These are phyloP conservation scores for Torrubiellomyces zombiae DNA, from an alignment of 2,329 filamentous ascomycete genomes.

Conservation along the genomic window DNA sequence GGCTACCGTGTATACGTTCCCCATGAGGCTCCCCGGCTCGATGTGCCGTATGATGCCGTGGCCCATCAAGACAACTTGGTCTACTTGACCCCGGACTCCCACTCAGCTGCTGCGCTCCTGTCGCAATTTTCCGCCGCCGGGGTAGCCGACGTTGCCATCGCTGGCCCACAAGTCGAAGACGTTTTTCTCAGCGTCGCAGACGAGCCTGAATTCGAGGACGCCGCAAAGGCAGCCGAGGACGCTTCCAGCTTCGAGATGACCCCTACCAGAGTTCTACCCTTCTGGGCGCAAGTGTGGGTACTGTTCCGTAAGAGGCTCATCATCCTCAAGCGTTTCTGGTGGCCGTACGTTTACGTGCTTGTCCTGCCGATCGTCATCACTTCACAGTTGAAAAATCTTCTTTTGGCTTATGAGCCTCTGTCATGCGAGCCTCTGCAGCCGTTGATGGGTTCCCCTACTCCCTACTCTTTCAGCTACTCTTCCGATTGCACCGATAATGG, in stretches of 20 bases:
- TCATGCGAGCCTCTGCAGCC: conserved; percentile 23
- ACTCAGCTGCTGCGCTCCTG: conserved; percentile 10
- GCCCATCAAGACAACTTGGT: conserved; percentile 39
- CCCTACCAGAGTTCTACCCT: conserved; percentile 4
- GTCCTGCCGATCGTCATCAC: conserved; percentile 58
- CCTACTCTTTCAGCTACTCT: conserved; percentile 10
- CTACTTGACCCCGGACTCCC: conserved; percentile 31
- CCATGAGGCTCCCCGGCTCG: conserved; percentile 6
- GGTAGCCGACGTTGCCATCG: conserved; percentile 14
- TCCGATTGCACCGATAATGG: conserved; percentile 19
- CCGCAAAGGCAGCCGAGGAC: neutral
- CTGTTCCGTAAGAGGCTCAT: conserved; percentile 58
- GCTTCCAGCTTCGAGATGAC: conserved; percentile 3
- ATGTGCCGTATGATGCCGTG: conserved; percentile 20
- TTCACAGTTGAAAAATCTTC: conserved; percentile 54
- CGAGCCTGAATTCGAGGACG: neutral
- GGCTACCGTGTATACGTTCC: conserved; percentile 41
- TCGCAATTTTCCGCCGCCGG: conserved; percentile 32
- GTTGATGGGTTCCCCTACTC: conserved; percentile 18
- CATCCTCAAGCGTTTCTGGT: conserved; percentile 56
- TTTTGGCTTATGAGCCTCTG: conserved; percentile 35
- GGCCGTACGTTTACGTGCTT: conserved; percentile 58
- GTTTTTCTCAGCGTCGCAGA: conserved; percentile 13
- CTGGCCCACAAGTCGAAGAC: conserved; percentile 16
- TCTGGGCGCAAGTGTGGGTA: conserved; percentile 41